Evolutionary conservation across 352 stramenopile genomes (phyloP), one percentile per base, ranked within the genome.

Genomic region (Phytophthora pini): DNA sequence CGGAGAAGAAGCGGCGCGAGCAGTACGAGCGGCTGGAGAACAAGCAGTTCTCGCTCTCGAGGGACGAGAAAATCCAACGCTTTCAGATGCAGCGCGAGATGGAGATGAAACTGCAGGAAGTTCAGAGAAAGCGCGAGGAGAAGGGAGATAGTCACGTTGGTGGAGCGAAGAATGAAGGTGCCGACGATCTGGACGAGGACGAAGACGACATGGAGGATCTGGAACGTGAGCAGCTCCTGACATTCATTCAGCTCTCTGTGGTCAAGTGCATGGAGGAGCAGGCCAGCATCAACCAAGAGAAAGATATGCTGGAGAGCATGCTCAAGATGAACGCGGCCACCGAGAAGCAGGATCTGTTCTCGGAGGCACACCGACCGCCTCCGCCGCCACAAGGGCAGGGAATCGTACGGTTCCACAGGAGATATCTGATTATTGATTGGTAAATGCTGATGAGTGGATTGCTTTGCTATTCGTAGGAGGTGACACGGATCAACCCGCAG

Each of bases 221-320:
- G 24, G 87, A 95, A 72, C 80, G 87, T 11, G 87, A 95, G 64
- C 82, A 90, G 61, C 74, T 95, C n/a, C 76, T 93, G 70, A 85
- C 75, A 11, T 93, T 93, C 60, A 87, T 93, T 46, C 74, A 95
- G 50, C 62, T 95, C 44, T 65, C 81, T 0, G 81, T 93, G 12
- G 50, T 93, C 50, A 95, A 93, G 70, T 72, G 72, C 39, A 88
- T 93, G 74, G 85, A 93, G 22, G 87, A 95, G 39, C 87, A 95
- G 65, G 66, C 72, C 9, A 74, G 79, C 5, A 77, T 93, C 24
- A 88, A 90, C 52, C 83, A 90, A 70, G 87, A 95, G 57, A 87
- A 76, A 11, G 84, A 90, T 26, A 93, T 95, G 84, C 76, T 95
- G n/a, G 87, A 95, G 69, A 92, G 74, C 24, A 95, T 95, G 84